Percentiles rank a stretch among this genome's conserved stretches.
Evolutionary conservation across 108 stramenopile genomes (phyloP).

Genomic region (Discostella stelligeroides): DNA sequence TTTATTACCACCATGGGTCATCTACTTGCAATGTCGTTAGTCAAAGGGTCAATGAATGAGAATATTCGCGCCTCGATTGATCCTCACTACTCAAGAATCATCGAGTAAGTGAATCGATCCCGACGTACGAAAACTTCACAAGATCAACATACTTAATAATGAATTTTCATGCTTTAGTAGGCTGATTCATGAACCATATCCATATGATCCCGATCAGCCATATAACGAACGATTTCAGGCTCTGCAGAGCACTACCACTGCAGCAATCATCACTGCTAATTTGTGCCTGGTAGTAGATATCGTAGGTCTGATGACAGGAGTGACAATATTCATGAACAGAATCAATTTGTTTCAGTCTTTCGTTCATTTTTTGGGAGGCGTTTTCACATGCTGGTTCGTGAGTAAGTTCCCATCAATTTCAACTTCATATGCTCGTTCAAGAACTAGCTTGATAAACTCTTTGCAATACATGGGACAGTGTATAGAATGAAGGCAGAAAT

Average conservation of each 20-base stretch:
- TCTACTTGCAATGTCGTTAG: constrained; percentile 7
- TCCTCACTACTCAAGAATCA: background rate
- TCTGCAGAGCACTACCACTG: background rate
- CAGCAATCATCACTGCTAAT: constrained; percentile 1
- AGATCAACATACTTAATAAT: background rate
- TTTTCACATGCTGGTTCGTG: constrained; percentile 5
- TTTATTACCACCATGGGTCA: constrained; percentile 16
- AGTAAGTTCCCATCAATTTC: constrained; percentile 3
- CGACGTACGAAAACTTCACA: too few species aligned
- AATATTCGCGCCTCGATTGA: background rate
- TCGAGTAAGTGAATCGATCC: background rate
- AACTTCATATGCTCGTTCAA: background rate
- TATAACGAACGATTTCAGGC: constrained; percentile 3
- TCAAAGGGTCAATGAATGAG: background rate
- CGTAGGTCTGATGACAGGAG: background rate
- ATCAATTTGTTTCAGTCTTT: constrained; percentile 9
- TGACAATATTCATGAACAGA: constrained; percentile 6
- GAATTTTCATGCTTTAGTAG: too few species aligned
- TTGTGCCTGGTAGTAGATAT: constrained; percentile 12
- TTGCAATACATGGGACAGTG: background rate
- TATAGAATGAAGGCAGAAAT: constrained; percentile 11
- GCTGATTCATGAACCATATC: constrained; percentile 5
- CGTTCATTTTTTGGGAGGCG: constrained; percentile 9
- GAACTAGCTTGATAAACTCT: background rate
- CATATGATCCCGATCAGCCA: background rate